Evolutionary conservation across 805 yeast genomes (phyloP).

Genomic region (Pichia manshurica): DNA sequence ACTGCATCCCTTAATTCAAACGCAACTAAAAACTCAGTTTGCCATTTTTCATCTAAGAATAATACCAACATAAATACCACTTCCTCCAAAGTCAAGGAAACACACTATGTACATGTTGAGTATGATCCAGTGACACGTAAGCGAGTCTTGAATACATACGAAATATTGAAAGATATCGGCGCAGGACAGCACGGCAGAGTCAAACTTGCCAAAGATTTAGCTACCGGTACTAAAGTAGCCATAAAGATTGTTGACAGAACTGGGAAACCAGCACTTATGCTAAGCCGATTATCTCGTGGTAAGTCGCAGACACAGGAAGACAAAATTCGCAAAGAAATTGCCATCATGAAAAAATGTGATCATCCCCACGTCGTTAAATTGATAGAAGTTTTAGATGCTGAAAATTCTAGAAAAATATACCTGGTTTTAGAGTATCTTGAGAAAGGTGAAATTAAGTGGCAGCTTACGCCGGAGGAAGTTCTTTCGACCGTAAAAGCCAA

Average conservation of each 20-base stretch:
- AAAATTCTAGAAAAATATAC: conserved; percentile 76
- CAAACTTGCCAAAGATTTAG: conserved; percentile 74
- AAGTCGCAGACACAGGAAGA: conserved; percentile 47
- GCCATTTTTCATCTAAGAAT: conserved; percentile 6
- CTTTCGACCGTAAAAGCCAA: conserved; percentile 12
- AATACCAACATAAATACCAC: neutral
- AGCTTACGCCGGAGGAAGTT: conserved; percentile 29
- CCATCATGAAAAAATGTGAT: conserved; percentile 85
- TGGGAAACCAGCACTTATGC: conserved; percentile 39
- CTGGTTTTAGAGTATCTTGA: conserved; percentile 85
- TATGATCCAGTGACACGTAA: conserved; percentile 83
- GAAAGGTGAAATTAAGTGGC: conserved; percentile 90
- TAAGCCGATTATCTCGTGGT: conserved; percentile 37
- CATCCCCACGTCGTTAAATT: conserved; percentile 91
- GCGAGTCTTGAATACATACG: conserved; percentile 82
- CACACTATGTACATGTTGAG: conserved; percentile 70
- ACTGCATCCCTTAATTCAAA: conserved; percentile 6
- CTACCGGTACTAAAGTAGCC: conserved; percentile 69
- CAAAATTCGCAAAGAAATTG: conserved; percentile 78
- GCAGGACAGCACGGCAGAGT: conserved; percentile 99
- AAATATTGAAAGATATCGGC: conserved; percentile 81
- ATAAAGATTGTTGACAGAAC: conserved; percentile 86
- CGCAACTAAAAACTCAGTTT: neutral
- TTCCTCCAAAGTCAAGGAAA: conserved; percentile 62
- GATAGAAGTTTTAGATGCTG: conserved; percentile 84